Evolutionary conservation across 1,139 yeast genomes (phyloP).

Genomic region (Debaryomycetaceae sp.): DNA sequence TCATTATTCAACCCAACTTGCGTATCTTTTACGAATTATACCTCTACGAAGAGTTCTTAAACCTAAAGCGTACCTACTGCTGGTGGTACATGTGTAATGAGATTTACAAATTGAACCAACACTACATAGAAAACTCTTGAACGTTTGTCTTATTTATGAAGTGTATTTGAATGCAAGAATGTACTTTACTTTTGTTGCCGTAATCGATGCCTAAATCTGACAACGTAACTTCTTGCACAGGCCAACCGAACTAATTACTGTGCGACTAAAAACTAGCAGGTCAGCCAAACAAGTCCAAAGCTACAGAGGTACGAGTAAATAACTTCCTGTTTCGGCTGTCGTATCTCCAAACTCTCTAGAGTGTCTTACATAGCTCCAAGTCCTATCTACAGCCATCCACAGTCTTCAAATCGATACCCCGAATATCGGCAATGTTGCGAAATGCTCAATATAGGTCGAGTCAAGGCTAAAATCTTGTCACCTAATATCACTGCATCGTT

Average conservation of each 20-base stretch:
- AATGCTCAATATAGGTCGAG: not conserved
- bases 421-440: not conserved
- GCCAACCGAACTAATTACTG: not conserved
- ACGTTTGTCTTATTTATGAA: no score
- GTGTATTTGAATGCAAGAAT: no score
- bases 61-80: conserved; percentile 15
- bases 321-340: no score
- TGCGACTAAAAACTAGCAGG: not conserved
- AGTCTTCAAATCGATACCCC: not conserved
- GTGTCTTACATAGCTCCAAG: no score
- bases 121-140: conserved; percentile 18
- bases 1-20: conserved; percentile 87
- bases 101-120: conserved; percentile 31
- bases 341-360: no score
- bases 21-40: conserved; percentile 81
- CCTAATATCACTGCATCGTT: no score
- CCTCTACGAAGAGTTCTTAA: conserved; percentile 64
- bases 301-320: no score
- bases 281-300: no score
- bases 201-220: no score
- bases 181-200: no score
- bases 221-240: no score
- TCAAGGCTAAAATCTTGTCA: no score
- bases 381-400: not conserved
- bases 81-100: conserved; percentile 39